Conservation (phyloP, 768 basidiomycete genomes). For the Coprinopsis marcescibilis region DNA sequence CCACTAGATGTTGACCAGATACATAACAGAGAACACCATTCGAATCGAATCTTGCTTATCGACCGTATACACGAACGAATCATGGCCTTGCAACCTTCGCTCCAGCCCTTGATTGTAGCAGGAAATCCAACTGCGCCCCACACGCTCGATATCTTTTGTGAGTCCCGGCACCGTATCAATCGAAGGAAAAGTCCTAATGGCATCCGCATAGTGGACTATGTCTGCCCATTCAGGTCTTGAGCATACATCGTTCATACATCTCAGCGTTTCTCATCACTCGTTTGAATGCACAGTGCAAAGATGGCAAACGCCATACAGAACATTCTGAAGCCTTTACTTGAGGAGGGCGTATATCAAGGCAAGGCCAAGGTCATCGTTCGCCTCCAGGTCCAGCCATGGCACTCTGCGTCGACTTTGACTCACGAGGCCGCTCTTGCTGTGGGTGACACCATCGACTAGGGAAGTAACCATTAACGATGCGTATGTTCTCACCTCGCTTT, state of each 20-base stretch:
- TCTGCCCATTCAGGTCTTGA: slow-evolving; percentile 75
- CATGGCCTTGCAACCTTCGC: slow-evolving; percentile 79
- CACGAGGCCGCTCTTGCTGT: slow-evolving; percentile 85
- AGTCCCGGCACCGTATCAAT: slow-evolving; percentile 18
- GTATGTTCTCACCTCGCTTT: not conserved
- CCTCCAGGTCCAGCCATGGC: slow-evolving; percentile 77
- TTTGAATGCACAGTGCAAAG: slow-evolving; percentile 42
- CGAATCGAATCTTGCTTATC: not conserved
- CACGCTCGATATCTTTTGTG: slow-evolving; percentile 75
- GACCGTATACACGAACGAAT: not conserved
- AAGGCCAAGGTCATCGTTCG: slow-evolving; percentile 72
- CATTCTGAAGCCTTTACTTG: slow-evolving; percentile 55
- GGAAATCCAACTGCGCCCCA: slow-evolving; percentile 60
- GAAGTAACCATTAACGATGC: not conserved
- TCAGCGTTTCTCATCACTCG: not conserved
- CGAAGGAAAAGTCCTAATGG: too few species aligned
- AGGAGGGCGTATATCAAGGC: slow-evolving; percentile 54
- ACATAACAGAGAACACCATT: not conserved
- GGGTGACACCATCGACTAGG: slow-evolving; percentile 16
- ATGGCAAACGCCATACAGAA: slow-evolving; percentile 52
- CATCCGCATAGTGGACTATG: slow-evolving; percentile 63
- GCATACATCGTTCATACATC: too few species aligned
- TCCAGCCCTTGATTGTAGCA: slow-evolving; percentile 57
- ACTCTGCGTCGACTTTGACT: slow-evolving; percentile 63
- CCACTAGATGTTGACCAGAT: not conserved